Evolutionary conservation across 2,329 filamentous ascomycete species (phyloP), one percentile per base, ranked within the genome.

Genomic region (Colletotrichum sp.): DNA sequence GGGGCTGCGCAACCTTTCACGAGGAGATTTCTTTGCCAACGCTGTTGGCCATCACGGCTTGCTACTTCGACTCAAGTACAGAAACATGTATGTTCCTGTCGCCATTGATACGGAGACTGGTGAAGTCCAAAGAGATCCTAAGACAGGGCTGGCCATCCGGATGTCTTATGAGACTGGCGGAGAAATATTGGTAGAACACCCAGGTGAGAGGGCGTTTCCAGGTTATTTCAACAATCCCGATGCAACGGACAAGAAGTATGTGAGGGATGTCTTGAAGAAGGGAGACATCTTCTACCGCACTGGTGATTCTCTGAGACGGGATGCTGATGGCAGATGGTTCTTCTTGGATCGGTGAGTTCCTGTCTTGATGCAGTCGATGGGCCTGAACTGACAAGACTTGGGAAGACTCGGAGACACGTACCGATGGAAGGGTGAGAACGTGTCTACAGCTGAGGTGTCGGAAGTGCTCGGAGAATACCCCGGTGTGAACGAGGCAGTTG

Each of bases 361-460:
- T n/a, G 4, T n/a, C 21, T 15, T 4, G 8, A 4, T 36, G 5
- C 59, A 3, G 18, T 15, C 44, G 9, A 21, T n/a, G 8, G 9
- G 3, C 12, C 10, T 44, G 21, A 32, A 5, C n/a, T 36, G 7
- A 30, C 32, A 81, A 36, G 26, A 60, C 28, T 21, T 49, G 21
- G 13, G 3, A 60, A 83, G 92, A 6, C 87, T 95, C 2, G 93
- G 93, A 3, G 94, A 95, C 82, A 95, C 94, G 0, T 95, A 93
- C 84, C 89, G 94, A 36, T 95, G 93, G 93, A 95, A 95, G 83
- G 90, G 90, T 69, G 92, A 93, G 83, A 93, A 94, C 78, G 91
- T 93, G 55, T 92, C 90, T 13, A 93, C 92, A 55, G 86, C 92
- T 13, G 93, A 95, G 83, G 93, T 95, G 1, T 88, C 92, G 3